A percentile compares a stretch with the other conserved stretches of the same genome.
Conservation (phyloP, 225 moss, liverwort and hornwort genomes). For the Lunularia cruciata region DNA sequence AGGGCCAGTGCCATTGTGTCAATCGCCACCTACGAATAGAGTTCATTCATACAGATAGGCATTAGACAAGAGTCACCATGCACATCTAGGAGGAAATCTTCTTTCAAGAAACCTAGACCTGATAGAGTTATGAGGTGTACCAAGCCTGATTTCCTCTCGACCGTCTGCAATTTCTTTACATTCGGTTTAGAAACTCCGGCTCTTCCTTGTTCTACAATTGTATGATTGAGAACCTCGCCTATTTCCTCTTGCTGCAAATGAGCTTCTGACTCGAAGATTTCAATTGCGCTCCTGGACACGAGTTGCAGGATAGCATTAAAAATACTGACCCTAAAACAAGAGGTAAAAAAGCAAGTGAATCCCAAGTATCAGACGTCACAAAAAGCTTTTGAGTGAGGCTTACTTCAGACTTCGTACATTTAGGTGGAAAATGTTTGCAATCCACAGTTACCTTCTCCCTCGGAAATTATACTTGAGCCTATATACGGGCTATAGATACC, state of each 20-base stretch:
- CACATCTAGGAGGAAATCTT: background rate
- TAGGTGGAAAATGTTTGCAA: no score
- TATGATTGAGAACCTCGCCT: conserved; percentile 19
- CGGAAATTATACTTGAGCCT: no score
- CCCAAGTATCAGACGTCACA: no score
- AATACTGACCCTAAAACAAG: no score
- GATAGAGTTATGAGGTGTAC: background rate
- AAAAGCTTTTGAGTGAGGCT: background rate
- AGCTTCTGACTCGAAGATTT: conserved; percentile 64
- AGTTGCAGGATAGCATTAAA: background rate
- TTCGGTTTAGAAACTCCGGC: conserved; percentile 26
- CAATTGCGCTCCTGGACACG: conserved; percentile 60
- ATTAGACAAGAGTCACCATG: background rate
- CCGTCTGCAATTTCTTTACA: background rate
- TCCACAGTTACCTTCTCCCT: no score
- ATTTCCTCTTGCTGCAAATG: conserved; percentile 41
- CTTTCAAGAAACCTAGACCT: background rate
- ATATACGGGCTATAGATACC: no score
- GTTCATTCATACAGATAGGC: no score
- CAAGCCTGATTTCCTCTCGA: conserved; percentile 15
- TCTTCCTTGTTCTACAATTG: conserved; percentile 26
- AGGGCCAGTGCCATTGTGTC: conserved; percentile 84
- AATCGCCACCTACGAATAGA: conserved; percentile 56
- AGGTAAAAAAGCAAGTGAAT: no score
- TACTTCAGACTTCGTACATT: background rate